These are phyloP conservation scores for Elaphomyces granulatus DNA, from an alignment of 495 filamentous ascomycete species.

Conservation along the genomic window DNA sequence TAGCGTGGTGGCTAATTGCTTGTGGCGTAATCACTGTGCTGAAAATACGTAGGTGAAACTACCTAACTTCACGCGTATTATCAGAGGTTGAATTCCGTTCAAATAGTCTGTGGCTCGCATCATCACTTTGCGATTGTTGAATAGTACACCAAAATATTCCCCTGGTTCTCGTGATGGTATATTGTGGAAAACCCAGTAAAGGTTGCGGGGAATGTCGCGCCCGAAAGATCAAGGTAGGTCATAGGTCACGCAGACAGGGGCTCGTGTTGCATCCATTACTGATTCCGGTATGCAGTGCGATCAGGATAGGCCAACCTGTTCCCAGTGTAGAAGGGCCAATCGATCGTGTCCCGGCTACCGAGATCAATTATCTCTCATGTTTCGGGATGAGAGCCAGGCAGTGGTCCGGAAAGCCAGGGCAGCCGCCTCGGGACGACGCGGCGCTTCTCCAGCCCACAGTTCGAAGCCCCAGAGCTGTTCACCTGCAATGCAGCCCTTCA, in stretches of 20 bases:
- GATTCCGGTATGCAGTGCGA: constrained; percentile 40
- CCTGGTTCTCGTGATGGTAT: constrained; percentile 40
- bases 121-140: no score
- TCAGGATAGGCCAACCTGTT: constrained; percentile 46
- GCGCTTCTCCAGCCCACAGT: no score
- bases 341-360: constrained; percentile 56
- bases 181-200: constrained; percentile 58
- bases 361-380: constrained; percentile 53
- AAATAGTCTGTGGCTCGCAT: no score
- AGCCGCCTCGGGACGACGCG: constrained; percentile 11
- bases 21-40: no score
- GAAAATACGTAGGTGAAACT: no score
- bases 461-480: no score
- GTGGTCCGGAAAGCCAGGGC: constrained; percentile 50
- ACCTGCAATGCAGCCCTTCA: no score
- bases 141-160: no score
- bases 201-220: constrained; percentile 60
- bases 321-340: constrained; percentile 52
- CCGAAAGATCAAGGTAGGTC: constrained; percentile 40
- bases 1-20: no score
- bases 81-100: no score
- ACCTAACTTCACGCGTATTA: no score
- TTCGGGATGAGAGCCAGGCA: constrained; percentile 56
- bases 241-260: background rate
- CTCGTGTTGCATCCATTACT: constrained; percentile 2